Evolutionary conservation across 1,284 basidiomycete species (phyloP), one percentile per base, ranked within the genome.

Genomic region (Leccinum huronense): DNA sequence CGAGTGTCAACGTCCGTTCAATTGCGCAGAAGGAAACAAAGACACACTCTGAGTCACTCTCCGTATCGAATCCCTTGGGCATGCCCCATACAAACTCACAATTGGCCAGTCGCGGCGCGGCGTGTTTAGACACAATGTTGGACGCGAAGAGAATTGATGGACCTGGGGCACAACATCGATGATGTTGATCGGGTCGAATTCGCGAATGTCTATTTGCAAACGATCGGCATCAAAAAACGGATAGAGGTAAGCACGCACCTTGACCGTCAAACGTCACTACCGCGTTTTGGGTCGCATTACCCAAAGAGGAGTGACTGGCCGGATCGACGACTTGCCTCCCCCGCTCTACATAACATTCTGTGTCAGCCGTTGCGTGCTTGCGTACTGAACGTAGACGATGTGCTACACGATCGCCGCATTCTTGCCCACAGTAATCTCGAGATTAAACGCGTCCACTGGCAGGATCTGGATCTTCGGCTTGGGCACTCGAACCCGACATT

Each of bases 81-180:
- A 99, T 86, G 3, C 89, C 87, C 86, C 93, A 92, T 53, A 98
- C 89, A 73, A 98, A 98, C 71, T 97, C 94, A 76, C 97, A 98
- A 72, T 98, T 97, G 4, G 97, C 96, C 68, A 92, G 85, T 11
- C 89, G 81, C 0, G 96, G 30, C 30, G 30, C 96, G 0, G 95
- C 96, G 30, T 87, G 81, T 75, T 96, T 92, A 73, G 94, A 98
- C 0, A 93, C 91, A 66, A 98, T 97, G 73, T 98, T 98, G 3
- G 93, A 90, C 9, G 93, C 93, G 30, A 98, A 27, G 8, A 1
- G n/a, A 40, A 40, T 16, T 1, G 23, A 67, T 73, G 66, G 54
- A 80, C 88, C 76, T 91, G 89, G 14, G 94, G 94, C 3, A 97
- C 95, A 31, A 97, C 86, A 2, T 94, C 94, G 59, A 97, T 94